Percentiles rank a stretch among this genome's conserved stretches.
These are phyloP conservation scores for Fraxinus dipetala DNA, from an alignment of 305 asterid species.

Conservation along the genomic window DNA sequence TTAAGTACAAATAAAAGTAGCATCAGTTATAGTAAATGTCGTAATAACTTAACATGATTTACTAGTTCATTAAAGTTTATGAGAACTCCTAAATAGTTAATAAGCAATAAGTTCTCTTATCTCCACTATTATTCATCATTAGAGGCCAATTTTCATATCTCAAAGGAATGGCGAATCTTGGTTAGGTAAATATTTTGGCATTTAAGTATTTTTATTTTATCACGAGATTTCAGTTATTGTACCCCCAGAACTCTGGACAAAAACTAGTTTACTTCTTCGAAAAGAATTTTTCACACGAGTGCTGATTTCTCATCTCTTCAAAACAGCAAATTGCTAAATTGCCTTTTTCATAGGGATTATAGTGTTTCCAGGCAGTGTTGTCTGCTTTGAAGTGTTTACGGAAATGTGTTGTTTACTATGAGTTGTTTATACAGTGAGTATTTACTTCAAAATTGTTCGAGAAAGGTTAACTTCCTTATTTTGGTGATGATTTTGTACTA, in stretches of 20 bases:
- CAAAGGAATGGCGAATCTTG: neutral
- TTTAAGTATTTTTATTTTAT: neutral
- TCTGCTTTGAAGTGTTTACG: neutral
- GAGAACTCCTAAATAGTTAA: neutral
- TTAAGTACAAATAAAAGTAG: neutral
- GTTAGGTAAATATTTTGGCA: neutral
- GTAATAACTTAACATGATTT: neutral
- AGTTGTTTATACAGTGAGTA: neutral
- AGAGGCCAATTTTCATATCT: neutral
- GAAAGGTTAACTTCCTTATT: constrained; percentile 10
- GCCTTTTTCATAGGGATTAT: neutral
- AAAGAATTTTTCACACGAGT: neutral
- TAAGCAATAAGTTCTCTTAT: neutral
- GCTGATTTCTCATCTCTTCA: neutral
- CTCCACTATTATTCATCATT: neutral
- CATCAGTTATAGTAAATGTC: neutral
- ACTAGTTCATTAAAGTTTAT: neutral
- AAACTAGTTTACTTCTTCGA: neutral
- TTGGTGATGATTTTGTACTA: constrained; percentile 19
- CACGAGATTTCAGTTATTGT: neutral
- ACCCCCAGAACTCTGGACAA: neutral
- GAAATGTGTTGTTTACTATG: neutral
- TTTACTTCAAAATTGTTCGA: constrained; percentile 16
- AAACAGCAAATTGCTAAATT: neutral
- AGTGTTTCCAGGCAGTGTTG: neutral